Base-by-base conservation (phyloP, 129 eudicot genomes). In the Glebionis coronaria region DNA sequence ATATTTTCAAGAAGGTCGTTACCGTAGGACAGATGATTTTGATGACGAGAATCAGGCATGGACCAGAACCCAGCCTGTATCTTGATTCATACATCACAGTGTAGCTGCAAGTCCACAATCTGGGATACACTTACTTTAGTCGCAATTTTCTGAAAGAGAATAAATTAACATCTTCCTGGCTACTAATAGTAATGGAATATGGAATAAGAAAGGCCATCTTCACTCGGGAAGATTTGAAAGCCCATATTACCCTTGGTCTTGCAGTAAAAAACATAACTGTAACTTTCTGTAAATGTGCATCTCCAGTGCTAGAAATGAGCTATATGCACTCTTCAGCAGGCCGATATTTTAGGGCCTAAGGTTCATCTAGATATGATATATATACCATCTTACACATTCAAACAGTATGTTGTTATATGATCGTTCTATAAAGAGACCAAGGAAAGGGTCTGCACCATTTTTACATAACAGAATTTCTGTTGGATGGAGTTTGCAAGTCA, bases 21-120 rank as follows among this genome's bases (percentile, higher is more conserved):
- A 68, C 20, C 69, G 71, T 45, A 71, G 87, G 65, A 73, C 74
- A 27, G 75, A 84, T 64, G 96, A 69, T 27, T 19, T 63, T 55
- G 90, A 88, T 20, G 91, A 84, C 69, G 88, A 76, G 56, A 79
- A 56, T 58, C 76, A 76, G 25, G 67, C 83, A 25, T 92, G 98
- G 98, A 66, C 73, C 16, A 60, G 84, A 49, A 62, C 82, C 20
- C 87, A 71, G 63, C 96, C 98, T 56, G 88, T 76, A 38, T 72
- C 72, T 42, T 91, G 77, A 87, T 4, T 19, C 35, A 29, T 61
- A 46, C 14, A 6, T 46, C 59, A 55, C 60, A 61, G 19, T 13
- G n/a, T 56, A 68, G 60, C 57, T 56, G 44, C 61, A 11, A 49
- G 19, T 12, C 19, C n/a, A 35, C 27, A 47, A 16, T 28, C n/a